Base-by-base conservation (phyloP, 768 basidiomycete species). In the Kwoniella newhampshirensis region DNA sequence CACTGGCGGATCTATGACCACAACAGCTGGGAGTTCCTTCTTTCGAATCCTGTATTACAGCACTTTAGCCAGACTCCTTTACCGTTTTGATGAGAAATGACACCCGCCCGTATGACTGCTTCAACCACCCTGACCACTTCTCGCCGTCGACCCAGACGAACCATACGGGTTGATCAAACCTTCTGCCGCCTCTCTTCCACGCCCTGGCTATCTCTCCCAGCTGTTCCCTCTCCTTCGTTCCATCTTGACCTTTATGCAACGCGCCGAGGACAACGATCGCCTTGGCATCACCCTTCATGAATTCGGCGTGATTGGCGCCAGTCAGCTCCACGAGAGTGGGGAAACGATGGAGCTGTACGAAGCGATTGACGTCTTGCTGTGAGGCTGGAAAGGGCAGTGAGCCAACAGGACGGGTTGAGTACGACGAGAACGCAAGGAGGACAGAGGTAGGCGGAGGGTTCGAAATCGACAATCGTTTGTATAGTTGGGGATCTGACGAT, bases 141-240 rank as follows among this genome's bases (percentile, higher is more conserved):
- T 84, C 85, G 1, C 80, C 83, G 69, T 99, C 90, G 84, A 96
- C 91, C 86, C 87, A 91, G 8, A 86, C 82, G 76, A 92, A 96
- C 46, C 92, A 83, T 0, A 94, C 86, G 36, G 77, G 58, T 51
- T 73, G 40, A 59, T 59, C 46, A 39, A 65, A 68, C 50, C 60
- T 53, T 23, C 77, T 79, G 30, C 80, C 79, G 36, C 74, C 76
- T 50, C 78, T 66, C 58, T 82, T 81, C 90, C 86, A 91, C 11
- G 76, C 82, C 65, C 77, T 79, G 1, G 81, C 85, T 5, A 86
- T 78, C 60, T 82, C 81, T 25, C 66, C 77, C 13, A 86, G 72
- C 48, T 80, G 79, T 51, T 80, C 77, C 23, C 79, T 75, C 4
- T 87, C 81, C 42, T 77, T 75, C 7, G 75, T 78, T 21, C 73